Evolutionary conservation across 2,329 filamentous ascomycete genomes (phyloP).

Genomic region (Beauveria varroae): DNA sequence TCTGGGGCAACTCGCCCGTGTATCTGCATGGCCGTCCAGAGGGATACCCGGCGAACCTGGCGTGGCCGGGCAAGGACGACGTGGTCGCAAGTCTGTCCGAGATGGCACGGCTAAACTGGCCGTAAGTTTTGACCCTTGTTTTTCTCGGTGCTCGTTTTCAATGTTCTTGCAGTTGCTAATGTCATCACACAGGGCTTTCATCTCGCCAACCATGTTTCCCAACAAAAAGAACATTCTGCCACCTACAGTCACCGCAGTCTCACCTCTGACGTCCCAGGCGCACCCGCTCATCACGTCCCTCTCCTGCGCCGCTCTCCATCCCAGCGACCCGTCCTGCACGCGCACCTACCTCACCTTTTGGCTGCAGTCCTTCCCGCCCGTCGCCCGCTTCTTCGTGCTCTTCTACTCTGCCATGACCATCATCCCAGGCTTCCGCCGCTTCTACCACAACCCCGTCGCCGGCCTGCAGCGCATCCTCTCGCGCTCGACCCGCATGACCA

Average conservation of each 20-base stretch:
- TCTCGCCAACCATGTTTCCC: conserved; percentile 82
- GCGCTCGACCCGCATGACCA: conserved; percentile 63
- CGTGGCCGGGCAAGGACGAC: conserved; percentile 69
- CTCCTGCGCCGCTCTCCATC: conserved; percentile 85
- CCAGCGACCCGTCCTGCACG: conserved; percentile 77
- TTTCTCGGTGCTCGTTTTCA: neutral
- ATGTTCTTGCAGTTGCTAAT: neutral
- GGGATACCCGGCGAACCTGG: conserved; percentile 55
- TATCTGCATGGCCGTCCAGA: conserved; percentile 71
- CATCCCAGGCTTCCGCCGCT: conserved; percentile 57
- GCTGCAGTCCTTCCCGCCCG: conserved; percentile 70
- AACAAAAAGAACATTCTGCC: conserved; percentile 58
- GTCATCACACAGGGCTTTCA: conserved; percentile 51
- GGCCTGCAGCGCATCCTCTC: conserved; percentile 60
- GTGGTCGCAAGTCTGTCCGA: conserved; percentile 75
- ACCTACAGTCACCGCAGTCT: conserved; percentile 56
- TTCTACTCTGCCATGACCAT: conserved; percentile 63
- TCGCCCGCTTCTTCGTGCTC: conserved; percentile 70
- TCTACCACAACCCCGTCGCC: conserved; percentile 62
- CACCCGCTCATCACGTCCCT: conserved; percentile 81
- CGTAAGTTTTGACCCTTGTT: conserved; percentile 45
- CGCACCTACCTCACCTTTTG: conserved; percentile 84
- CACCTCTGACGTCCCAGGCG: conserved; percentile 72
- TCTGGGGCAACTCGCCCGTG: conserved; percentile 65
- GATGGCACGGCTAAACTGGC: conserved; percentile 79